phyloP scores from a whole-genome alignment of 768 basidiomycete species.

The Trichaptum fuscoviolaceum region DNA sequence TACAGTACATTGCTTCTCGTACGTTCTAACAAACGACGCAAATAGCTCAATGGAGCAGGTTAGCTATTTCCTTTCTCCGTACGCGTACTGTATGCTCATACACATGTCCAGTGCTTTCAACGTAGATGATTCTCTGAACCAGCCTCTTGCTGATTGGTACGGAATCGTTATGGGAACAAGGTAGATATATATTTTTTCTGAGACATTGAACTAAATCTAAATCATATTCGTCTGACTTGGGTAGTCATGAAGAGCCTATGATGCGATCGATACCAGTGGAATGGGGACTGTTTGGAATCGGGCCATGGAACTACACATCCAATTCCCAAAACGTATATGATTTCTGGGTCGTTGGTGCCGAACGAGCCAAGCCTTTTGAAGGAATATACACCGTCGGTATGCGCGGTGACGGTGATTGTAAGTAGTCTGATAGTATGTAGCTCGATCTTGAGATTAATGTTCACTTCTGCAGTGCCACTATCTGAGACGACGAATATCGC shows the following conservation, averaged over 20 bases:
- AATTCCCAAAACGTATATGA: slow-evolving; percentile 51
- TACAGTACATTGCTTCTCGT: neutral
- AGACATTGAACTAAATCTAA: neutral
- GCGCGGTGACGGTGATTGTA: slow-evolving; percentile 47
- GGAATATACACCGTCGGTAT: slow-evolving; percentile 65
- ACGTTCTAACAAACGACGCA: neutral
- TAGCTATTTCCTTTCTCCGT: slow-evolving; percentile 8
- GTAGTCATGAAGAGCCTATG: slow-evolving; percentile 70
- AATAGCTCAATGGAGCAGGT: neutral
- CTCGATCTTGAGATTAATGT: neutral
- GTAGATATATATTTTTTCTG: slow-evolving; percentile 19
- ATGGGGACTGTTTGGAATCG: slow-evolving; percentile 51
- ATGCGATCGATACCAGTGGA: slow-evolving; percentile 65
- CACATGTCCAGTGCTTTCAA: slow-evolving; percentile 35
- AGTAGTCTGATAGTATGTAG: slow-evolving; percentile 5
- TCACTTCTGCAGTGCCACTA: slow-evolving; percentile 41
- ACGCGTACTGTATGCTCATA: slow-evolving; percentile 16
- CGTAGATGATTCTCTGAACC: slow-evolving; percentile 58
- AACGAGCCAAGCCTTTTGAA: slow-evolving; percentile 55
- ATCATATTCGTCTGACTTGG: neutral
- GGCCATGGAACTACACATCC: slow-evolving; percentile 56
- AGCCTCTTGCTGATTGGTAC: slow-evolving; percentile 55
- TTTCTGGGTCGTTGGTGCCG: slow-evolving; percentile 57
- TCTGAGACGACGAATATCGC: slow-evolving; percentile 42
- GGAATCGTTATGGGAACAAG: slow-evolving; percentile 71